Percentiles rank a stretch among this genome's conserved stretches.
Evolutionary conservation across 2,329 filamentous ascomycete genomes (phyloP).

Genomic region (Diaporthe destruens): DNA sequence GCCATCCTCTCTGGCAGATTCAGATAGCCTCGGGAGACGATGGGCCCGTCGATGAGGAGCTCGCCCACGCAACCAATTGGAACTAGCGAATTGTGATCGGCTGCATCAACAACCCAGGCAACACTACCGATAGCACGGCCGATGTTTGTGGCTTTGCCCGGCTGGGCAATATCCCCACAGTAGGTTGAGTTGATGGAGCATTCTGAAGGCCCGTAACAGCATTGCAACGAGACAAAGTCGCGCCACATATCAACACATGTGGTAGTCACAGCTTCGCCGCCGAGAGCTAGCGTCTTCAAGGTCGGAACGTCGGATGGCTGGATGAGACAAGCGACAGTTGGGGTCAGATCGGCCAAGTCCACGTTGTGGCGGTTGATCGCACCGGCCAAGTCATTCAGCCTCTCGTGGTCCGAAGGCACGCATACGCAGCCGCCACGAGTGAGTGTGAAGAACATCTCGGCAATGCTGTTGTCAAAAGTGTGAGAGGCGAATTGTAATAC

Average conservation of each 20-base stretch:
- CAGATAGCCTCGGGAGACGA: conserved; percentile 60
- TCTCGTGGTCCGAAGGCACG: conserved; percentile 45
- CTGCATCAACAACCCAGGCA: conserved; percentile 48
- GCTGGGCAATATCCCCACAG: conserved; percentile 19
- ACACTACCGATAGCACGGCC: conserved; percentile 41
- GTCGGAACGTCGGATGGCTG: conserved; percentile 40
- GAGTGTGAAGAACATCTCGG: conserved; percentile 67
- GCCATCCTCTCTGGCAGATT: conserved; percentile 53
- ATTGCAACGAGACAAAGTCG: conserved; percentile 36
- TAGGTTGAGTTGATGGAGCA: conserved; percentile 30
- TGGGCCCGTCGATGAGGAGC: conserved; percentile 43
- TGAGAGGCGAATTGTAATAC: conserved; percentile 65
- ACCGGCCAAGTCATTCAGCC: conserved; percentile 52
- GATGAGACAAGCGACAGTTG: conserved; percentile 45
- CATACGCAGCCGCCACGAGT: conserved; percentile 31
- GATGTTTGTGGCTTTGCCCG: conserved; percentile 41
- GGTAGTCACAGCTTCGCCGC: conserved; percentile 43
- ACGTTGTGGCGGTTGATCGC: conserved; percentile 43
- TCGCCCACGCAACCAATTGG: conserved; percentile 44
- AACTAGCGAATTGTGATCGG: conserved; percentile 42
- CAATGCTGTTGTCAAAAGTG: conserved; percentile 67
- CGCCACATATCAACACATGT: conserved; percentile 41
- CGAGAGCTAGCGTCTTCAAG: conserved; percentile 41
- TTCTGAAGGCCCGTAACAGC: conserved; percentile 44
- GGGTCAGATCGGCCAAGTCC: conserved; percentile 45